phyloP scores from a whole-genome alignment of 306 rosid genomes.

The Senna tora region DNA sequence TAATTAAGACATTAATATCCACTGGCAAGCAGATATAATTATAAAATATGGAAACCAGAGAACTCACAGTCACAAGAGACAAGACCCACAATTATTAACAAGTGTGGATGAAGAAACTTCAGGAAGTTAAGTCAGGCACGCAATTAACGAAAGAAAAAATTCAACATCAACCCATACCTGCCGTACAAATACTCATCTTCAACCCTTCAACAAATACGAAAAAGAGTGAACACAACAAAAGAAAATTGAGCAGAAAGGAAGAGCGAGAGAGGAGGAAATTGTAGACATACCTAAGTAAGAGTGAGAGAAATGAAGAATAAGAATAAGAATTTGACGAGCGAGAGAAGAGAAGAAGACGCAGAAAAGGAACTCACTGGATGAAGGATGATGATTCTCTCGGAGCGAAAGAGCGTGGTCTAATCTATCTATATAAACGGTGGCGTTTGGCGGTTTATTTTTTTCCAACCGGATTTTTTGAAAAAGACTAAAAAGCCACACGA shows the following conservation, averaged over 20 bases:
- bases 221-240: neutral
- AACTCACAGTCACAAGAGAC: neutral
- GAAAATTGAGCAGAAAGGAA: neutral
- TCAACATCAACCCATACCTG: conserved; percentile 27
- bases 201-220: conserved; percentile 15
- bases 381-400: neutral
- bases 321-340: neutral
- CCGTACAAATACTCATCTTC: conserved; percentile 31
- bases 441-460: neutral
- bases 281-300: neutral
- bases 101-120: neutral
- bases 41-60: neutral
- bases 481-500: neutral
- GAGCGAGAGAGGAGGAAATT: neutral
- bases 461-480: neutral
- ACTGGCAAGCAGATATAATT: conserved; percentile 4
- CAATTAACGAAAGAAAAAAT: neutral
- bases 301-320: neutral
- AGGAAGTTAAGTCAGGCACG: neutral
- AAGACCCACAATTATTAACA: neutral
- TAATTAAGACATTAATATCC: neutral
- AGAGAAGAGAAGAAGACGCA: neutral
- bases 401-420: no score
- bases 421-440: neutral
- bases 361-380: neutral